phyloP scores from a whole-genome alignment of 306 rosid genomes.

The Quercus mongolica region DNA sequence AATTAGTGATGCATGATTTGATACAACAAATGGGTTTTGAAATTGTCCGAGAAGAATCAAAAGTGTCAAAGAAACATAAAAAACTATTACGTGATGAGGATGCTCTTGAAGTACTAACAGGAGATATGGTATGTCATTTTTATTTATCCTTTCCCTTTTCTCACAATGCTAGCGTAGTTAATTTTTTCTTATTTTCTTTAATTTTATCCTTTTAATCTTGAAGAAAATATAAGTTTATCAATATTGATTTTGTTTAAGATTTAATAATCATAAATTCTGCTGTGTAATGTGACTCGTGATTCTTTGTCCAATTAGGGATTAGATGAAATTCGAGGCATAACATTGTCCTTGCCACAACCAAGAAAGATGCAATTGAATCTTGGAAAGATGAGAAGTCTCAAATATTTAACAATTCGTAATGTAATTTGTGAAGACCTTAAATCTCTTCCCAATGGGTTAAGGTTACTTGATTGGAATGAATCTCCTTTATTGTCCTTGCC shows the following conservation, averaged over 20 bases:
- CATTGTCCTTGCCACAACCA: too few relatives aligned
- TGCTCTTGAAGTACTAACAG: slow-evolving; percentile 7
- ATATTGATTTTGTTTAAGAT: too few relatives aligned
- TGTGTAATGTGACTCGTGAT: rapidly evolving
- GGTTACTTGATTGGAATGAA: too few relatives aligned
- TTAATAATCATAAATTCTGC: rapidly evolving
- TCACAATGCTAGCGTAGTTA: slow-evolving; percentile 7
- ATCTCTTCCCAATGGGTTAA: too few relatives aligned
- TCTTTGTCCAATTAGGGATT: too few relatives aligned
- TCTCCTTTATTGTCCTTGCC: too few relatives aligned
- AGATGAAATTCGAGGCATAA: too few relatives aligned
- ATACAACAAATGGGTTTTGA: slow-evolving; percentile 36
- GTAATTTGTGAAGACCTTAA: too few relatives aligned
- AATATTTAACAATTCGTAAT: rapidly evolving
- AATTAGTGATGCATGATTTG: slow-evolving; percentile 36
- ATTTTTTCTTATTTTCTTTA: not conserved
- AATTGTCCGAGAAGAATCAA: slow-evolving; percentile 25
- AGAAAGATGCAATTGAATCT: too few relatives aligned
- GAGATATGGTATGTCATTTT: not conserved
- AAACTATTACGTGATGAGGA: slow-evolving; percentile 28
- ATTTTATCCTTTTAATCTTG: not conserved
- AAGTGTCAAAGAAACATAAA: slow-evolving; percentile 12
- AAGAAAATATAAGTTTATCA: too few relatives aligned
- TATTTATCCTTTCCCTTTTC: not conserved
- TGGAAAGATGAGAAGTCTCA: too few relatives aligned